A percentile compares a stretch with the other conserved stretches of the same genome.
Evolutionary conservation across 2,329 filamentous ascomycete genomes (phyloP).

Genomic region (Epichloe brachyelytri): DNA sequence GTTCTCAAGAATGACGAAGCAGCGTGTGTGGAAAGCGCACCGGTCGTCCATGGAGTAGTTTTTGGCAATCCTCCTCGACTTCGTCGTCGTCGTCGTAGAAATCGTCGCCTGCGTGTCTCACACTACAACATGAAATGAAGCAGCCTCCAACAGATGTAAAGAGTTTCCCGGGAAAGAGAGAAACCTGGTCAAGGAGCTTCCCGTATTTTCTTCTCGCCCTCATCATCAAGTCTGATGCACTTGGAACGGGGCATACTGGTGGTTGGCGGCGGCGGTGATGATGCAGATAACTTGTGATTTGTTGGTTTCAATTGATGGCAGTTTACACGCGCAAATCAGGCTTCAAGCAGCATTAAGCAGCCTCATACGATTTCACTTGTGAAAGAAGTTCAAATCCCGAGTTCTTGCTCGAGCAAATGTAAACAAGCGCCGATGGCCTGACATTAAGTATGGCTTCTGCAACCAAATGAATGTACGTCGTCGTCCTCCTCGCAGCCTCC

Average conservation of each 20-base stretch:
- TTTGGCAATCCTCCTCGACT: constrained; percentile 8
- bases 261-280: neutral
- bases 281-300: neutral
- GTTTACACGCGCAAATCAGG: no score
- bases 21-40: constrained; percentile 23
- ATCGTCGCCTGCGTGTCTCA: constrained; percentile 8
- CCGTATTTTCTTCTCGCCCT: constrained; percentile 18
- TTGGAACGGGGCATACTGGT: neutral
- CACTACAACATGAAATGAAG: constrained; percentile 6
- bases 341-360: no score
- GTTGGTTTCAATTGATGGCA: no score
- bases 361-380: neutral
- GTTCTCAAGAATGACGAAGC: constrained; percentile 28
- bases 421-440: neutral
- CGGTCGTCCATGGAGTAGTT: constrained; percentile 2
- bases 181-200: neutral
- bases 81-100: constrained; percentile 13
- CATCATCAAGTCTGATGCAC: constrained; percentile 20
- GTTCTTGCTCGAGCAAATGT: neutral
- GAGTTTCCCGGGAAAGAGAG: neutral
- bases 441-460: neutral
- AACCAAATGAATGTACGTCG: neutral
- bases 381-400: neutral
- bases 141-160: neutral
- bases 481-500: neutral